Conservation (phyloP, 2,329 filamentous ascomycete genomes). For the Ceratocystis ficicola region DNA sequence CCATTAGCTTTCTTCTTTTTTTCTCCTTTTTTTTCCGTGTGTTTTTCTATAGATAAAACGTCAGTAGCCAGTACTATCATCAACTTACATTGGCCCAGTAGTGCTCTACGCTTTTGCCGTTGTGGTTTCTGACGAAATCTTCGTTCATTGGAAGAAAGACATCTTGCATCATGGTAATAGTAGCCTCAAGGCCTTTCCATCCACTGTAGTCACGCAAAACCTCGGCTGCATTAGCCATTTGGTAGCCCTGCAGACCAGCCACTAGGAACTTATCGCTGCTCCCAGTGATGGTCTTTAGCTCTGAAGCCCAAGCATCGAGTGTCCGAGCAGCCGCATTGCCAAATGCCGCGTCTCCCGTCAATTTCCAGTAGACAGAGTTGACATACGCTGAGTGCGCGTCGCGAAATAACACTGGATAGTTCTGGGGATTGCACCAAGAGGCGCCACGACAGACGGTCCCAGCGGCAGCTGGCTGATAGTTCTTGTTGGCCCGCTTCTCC, state of each 20-base stretch:
- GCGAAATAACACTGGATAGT: neutral
- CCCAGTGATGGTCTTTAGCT: constrained; percentile 29
- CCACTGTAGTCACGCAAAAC: constrained; percentile 30
- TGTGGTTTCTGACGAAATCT: neutral
- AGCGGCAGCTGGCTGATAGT: constrained; percentile 27
- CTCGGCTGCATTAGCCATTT: constrained; percentile 38
- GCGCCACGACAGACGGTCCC: constrained; percentile 30
- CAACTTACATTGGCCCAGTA: neutral
- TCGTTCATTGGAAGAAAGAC: constrained; percentile 25
- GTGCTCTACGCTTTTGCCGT: neutral
- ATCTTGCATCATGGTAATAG: constrained; percentile 26
- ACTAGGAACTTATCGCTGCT: constrained; percentile 31
- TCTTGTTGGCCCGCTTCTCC: constrained; percentile 27
- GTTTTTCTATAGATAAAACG: no score
- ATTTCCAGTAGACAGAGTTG: constrained; percentile 33
- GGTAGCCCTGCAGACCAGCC: constrained; percentile 35
- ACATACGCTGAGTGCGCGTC: constrained; percentile 28
- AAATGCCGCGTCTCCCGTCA: constrained; percentile 30
- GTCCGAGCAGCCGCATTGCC: constrained; percentile 31
- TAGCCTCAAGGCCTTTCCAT: constrained; percentile 21
- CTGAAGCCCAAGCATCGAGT: constrained; percentile 32
- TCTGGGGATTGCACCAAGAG: neutral
- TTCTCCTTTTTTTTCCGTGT: no score
- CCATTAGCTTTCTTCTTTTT: neutral
- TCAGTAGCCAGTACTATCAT: neutral